Evolutionary conservation across 306 rosid genomes (phyloP).

Genomic region (Cucurbita maxima): DNA sequence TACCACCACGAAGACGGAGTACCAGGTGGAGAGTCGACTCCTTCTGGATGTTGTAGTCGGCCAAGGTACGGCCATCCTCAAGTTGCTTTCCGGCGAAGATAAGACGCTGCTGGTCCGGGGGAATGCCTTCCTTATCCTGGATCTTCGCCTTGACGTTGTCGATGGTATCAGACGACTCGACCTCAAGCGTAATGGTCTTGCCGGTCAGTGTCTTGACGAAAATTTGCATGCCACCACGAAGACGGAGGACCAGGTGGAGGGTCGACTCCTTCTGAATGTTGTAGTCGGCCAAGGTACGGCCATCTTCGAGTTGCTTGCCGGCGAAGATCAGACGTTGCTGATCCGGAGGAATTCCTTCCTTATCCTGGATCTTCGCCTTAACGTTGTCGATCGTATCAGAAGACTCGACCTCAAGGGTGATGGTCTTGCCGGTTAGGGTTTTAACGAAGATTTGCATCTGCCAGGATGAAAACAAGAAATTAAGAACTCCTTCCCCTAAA

Average conservation of each 20-base stretch:
- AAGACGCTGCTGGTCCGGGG: not conserved
- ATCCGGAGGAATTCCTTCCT: not conserved
- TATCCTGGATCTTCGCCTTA: not conserved
- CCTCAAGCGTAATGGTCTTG: not conserved
- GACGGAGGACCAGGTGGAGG: conserved; percentile 5
- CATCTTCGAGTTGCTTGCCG: conserved; percentile 12
- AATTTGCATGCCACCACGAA: conserved; percentile 10
- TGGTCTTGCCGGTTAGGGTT: conserved; percentile 19
- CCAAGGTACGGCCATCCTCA: conserved; percentile 27
- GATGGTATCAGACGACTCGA: not conserved
- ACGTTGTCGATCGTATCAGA: conserved; percentile 9
- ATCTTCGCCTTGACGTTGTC: not conserved
- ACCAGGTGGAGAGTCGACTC: conserved; percentile 18
- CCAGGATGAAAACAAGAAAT: not conserved
- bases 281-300: conserved; percentile 4
- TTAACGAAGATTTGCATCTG: conserved; percentile 31
- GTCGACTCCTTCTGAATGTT: conserved; percentile 4
- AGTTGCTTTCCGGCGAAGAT: conserved; percentile 27
- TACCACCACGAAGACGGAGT: conserved; percentile 18
- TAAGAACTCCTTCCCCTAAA: not conserved
- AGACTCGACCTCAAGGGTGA: conserved; percentile 27
- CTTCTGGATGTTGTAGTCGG: not conserved
- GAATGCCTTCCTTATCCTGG: not conserved
- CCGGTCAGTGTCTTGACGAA: conserved; percentile 16
- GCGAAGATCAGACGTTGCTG: not conserved